Conservation (phyloP, 1,284 basidiomycete genomes). For the Heterobasidion annosum region DNA sequence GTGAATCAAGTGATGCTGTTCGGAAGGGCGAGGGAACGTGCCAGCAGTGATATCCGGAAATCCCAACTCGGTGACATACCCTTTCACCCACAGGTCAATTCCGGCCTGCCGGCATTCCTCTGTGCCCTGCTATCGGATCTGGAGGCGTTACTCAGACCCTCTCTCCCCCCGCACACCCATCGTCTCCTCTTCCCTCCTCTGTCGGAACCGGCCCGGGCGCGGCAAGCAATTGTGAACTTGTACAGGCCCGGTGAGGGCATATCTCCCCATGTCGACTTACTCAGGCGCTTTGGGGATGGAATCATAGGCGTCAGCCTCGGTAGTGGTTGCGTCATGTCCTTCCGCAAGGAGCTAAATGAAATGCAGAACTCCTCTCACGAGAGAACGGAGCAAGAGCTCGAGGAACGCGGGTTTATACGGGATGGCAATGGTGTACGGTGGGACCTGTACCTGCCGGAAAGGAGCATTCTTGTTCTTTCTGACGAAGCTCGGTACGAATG, state of each 20-base stretch:
- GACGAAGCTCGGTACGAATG: conserved; percentile 65
- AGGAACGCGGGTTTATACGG: background rate
- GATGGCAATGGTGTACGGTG: conserved; percentile 1
- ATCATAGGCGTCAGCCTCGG: conserved; percentile 73
- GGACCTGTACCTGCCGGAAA: conserved; percentile 50
- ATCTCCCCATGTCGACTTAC: conserved; percentile 67
- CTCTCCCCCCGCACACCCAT: conserved; percentile 38
- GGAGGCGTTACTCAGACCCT: conserved; percentile 33
- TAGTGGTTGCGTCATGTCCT: conserved; percentile 68
- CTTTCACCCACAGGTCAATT: background rate
- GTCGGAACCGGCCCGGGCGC: conserved; percentile 30
- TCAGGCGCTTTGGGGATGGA: conserved; percentile 69
- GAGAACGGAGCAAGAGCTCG: conserved; percentile 1
- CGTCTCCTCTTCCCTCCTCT: conserved; percentile 41
- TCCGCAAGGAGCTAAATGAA: conserved; percentile 23
- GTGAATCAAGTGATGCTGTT: conserved; percentile 77
- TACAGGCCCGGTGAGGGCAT: conserved; percentile 78
- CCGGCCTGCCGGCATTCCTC: conserved; percentile 47
- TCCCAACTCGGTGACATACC: background rate
- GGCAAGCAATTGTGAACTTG: conserved; percentile 75
- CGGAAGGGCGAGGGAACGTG: conserved; percentile 28
- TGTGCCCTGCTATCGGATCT: conserved; percentile 42
- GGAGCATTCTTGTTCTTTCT: conserved; percentile 62
- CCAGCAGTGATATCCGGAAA: background rate
- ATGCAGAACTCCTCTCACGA: conserved; percentile 2